phyloP scores from a whole-genome alignment of 2,329 filamentous ascomycete genomes.

The Arthroderma uncinatum region DNA sequence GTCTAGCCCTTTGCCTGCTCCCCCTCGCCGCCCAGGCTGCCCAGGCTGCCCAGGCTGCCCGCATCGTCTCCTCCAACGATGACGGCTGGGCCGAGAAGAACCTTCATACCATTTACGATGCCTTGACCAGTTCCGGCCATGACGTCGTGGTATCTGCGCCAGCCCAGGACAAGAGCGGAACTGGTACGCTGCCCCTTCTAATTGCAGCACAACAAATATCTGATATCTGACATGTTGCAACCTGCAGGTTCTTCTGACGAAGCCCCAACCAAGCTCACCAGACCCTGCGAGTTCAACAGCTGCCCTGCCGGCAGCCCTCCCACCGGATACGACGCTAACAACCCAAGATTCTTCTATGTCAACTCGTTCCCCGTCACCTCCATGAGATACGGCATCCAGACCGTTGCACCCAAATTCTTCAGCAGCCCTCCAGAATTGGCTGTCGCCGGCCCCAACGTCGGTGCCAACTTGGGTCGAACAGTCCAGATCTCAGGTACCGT shows the following conservation, averaged over 20 bases:
- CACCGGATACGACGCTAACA: not conserved
- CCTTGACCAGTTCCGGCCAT: not conserved
- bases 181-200: not conserved
- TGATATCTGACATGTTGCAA: not conserved
- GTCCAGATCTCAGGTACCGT: not conserved
- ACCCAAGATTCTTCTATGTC: not conserved
- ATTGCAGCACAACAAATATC: no score
- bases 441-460: not conserved
- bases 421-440: not conserved
- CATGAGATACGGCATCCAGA: not conserved
- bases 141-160: not conserved
- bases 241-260: not conserved
- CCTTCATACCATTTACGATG: not conserved
- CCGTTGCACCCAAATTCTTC: not conserved
- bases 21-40: not conserved
- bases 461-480: not conserved
- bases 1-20: not conserved
- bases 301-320: not conserved
- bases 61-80: not conserved
- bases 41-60: no score
- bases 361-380: not conserved
- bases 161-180: not conserved
- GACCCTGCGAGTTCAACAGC: not conserved
- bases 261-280: not conserved
- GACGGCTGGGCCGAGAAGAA: not conserved